Evolutionary conservation across 1,139 yeast genomes (phyloP).

Genomic region (Lodderomyces metapsilosis): DNA sequence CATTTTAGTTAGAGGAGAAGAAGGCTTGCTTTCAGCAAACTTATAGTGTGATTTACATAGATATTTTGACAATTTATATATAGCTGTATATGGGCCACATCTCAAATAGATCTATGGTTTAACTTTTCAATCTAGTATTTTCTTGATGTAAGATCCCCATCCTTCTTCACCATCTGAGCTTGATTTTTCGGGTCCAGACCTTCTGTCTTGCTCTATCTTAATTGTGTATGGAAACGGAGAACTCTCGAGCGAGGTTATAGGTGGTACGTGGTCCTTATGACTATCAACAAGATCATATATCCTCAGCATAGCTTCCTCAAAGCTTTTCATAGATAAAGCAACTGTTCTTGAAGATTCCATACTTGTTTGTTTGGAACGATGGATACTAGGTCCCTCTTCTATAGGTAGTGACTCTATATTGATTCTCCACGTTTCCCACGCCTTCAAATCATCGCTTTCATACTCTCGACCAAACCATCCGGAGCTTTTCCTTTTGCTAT

Average conservation of each 20-base stretch:
- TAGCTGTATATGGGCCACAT: no score
- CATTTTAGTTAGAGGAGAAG: conserved; percentile 67
- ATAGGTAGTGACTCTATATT: conserved; percentile 36
- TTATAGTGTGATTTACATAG: no score
- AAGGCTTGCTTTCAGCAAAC: conserved; percentile 41
- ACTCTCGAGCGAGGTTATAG: conserved; percentile 63
- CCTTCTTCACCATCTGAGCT: conserved; percentile 26
- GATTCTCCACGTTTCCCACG: conserved; percentile 48
- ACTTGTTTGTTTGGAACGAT: background rate
- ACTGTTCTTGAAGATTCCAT: conserved; percentile 14
- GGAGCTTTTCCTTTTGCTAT: conserved; percentile 29
- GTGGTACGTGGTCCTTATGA: conserved; percentile 69
- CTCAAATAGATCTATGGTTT: background rate
- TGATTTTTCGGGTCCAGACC: background rate
- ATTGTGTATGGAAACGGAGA: conserved; percentile 65
- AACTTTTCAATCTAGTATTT: conserved; percentile 32
- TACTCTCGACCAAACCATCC: conserved; percentile 42
- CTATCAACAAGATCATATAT: conserved; percentile 53
- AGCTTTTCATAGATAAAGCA: conserved; percentile 31
- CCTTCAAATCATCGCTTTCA: conserved; percentile 18
- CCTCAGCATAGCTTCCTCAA: conserved; percentile 43
- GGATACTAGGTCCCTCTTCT: conserved; percentile 9
- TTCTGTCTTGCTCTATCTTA: conserved; percentile 16
- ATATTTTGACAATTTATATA: no score
- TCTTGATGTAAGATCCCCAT: conserved; percentile 52